Conservation (phyloP, 441 rosid species). For the Gossypium schwendimanii region DNA sequence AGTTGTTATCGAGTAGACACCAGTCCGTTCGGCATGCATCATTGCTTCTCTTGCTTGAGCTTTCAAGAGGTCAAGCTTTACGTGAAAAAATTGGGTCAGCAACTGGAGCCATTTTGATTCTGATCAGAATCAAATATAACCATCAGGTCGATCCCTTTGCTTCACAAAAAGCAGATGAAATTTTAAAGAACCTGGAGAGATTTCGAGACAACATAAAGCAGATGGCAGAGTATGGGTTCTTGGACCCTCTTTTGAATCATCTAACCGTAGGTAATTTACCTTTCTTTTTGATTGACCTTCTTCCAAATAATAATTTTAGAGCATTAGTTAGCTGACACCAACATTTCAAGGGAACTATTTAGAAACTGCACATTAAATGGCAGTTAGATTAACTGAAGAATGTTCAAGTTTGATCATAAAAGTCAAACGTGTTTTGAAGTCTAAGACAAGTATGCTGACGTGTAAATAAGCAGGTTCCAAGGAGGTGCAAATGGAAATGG, state of each 20-base stretch:
- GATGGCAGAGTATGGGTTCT: constrained; percentile 82
- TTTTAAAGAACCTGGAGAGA: constrained; percentile 55
- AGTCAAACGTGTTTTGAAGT: neutral
- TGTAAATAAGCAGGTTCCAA: constrained; percentile 43
- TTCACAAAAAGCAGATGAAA: constrained; percentile 54
- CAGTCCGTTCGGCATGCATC: constrained; percentile 46
- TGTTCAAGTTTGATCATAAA: no score
- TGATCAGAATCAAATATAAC: constrained; percentile 58
- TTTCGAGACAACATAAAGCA: constrained; percentile 51
- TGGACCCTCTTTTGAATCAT: constrained; percentile 72
- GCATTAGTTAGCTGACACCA: neutral
- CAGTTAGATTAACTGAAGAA: neutral
- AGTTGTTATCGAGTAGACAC: constrained; percentile 59
- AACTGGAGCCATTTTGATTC: constrained; percentile 66
- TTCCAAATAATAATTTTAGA: neutral
- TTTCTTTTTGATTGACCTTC: neutral
- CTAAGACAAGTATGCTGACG: neutral
- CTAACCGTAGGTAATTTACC: constrained; percentile 51
- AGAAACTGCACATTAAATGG: neutral
- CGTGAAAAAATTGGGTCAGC: constrained; percentile 51
- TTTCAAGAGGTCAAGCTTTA: constrained; percentile 44
- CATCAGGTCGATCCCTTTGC: constrained; percentile 40
- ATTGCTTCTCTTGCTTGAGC: constrained; percentile 55
- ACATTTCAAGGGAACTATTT: no score
- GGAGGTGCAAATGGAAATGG: constrained; percentile 64